phyloP scores from a whole-genome alignment of 2,329 filamentous ascomycete genomes.

The Colletotrichum gloeosporioides region DNA sequence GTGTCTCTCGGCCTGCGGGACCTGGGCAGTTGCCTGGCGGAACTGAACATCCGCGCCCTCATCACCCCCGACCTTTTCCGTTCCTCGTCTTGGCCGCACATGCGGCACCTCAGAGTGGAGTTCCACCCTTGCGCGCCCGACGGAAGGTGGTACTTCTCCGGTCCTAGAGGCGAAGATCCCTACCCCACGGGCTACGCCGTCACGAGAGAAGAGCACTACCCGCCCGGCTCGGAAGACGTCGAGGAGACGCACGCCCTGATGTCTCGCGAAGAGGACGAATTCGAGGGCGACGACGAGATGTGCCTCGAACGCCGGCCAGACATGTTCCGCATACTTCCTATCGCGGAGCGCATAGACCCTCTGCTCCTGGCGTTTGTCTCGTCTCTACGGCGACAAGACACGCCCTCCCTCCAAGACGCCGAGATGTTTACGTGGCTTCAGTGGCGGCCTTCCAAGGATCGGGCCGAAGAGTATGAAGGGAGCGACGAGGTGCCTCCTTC shows the following conservation, averaged over 20 bases:
- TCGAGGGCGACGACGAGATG: not conserved
- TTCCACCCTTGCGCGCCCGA: constrained; percentile 23
- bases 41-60: not conserved
- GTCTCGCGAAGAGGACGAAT: constrained; percentile 16
- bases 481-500: not conserved
- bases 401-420: constrained; percentile 25
- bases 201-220: constrained; percentile 23
- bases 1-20: not conserved
- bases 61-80: not conserved
- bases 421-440: constrained; percentile 25
- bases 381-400: constrained; percentile 17
- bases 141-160: constrained; percentile 27
- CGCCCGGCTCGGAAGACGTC: not conserved
- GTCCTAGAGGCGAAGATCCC: constrained; percentile 25
- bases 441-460: constrained; percentile 24
- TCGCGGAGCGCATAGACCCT: constrained; percentile 22
- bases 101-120: constrained; percentile 23
- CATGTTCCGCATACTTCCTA: constrained; percentile 26
- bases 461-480: constrained; percentile 11
- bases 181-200: constrained; percentile 20
- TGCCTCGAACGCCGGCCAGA: constrained; percentile 1
- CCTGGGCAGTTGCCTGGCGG: not conserved
- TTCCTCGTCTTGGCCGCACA: constrained; percentile 7
- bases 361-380: constrained; percentile 25
- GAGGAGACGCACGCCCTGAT: not conserved